A percentile compares a stretch with the other conserved stretches of the same genome.
Conservation (phyloP, 2,329 filamentous ascomycete species). For the Fusarium virguliforme region DNA sequence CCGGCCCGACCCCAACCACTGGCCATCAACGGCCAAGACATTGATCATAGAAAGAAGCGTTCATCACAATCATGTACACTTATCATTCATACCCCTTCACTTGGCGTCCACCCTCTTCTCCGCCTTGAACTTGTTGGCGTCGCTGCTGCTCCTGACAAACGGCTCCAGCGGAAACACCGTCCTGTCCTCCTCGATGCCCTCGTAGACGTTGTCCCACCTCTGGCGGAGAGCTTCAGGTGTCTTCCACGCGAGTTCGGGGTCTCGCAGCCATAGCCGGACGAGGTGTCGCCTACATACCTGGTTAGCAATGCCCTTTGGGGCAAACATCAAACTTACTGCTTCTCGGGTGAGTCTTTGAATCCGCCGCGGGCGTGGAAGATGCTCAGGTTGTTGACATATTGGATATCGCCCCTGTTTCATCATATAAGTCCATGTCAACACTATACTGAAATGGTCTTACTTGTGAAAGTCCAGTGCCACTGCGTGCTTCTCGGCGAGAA, state of each 20-base stretch:
- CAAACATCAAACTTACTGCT: constrained; percentile 57
- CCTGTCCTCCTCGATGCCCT: constrained; percentile 65
- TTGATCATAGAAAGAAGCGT: background rate
- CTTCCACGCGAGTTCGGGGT: constrained; percentile 66
- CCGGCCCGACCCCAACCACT: background rate
- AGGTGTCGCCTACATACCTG: constrained; percentile 60
- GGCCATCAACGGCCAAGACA: background rate
- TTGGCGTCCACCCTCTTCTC: constrained; percentile 18
- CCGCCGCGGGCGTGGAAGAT: constrained; percentile 69
- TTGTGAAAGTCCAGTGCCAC: constrained; percentile 64
- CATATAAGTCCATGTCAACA: background rate
- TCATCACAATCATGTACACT: background rate
- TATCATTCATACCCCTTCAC: too few relatives aligned
- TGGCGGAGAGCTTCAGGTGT: constrained; percentile 62
- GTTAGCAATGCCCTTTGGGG: background rate
- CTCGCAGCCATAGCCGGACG: constrained; percentile 66
- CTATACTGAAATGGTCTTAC: background rate
- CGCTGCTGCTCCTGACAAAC: constrained; percentile 49
- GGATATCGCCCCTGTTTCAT: constrained; percentile 63
- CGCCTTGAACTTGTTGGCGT: constrained; percentile 35
- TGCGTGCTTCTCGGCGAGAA: constrained; percentile 63
- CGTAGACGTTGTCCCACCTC: constrained; percentile 70
- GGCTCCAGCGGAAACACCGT: constrained; percentile 72
- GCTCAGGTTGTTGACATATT: constrained; percentile 70
- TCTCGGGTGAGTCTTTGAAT: constrained; percentile 62